Evolutionary conservation across 2,329 filamentous ascomycete genomes (phyloP).

Genomic region (Aspergillus calidoustus): DNA sequence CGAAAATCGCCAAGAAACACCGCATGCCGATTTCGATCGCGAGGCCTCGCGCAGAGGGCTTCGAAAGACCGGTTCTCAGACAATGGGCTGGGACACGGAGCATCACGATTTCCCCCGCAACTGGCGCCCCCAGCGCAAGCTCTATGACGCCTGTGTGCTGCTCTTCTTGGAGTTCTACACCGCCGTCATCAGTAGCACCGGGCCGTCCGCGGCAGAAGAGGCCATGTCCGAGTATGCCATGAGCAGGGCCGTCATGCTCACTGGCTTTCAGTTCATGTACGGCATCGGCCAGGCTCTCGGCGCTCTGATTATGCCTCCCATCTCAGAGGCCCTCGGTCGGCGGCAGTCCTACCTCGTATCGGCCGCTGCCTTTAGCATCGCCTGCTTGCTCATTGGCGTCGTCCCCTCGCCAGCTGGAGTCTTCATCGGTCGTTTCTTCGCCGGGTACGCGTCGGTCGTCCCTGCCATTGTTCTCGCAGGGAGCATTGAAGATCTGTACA

Average conservation of each 20-base stretch:
- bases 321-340: constrained; percentile 11
- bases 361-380: background rate
- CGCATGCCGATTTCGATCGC: background rate
- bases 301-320: constrained; percentile 10
- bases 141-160: constrained; percentile 8
- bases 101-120: constrained; percentile 7
- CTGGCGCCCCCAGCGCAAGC: constrained; percentile 5
- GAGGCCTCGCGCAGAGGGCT: background rate
- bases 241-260: background rate
- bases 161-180: constrained; percentile 13
- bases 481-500: constrained; percentile 15
- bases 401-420: constrained; percentile 4
- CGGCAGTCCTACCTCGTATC: constrained; percentile 8
- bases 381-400: constrained; percentile 1
- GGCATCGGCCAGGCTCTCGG: constrained; percentile 10
- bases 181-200: constrained; percentile 3
- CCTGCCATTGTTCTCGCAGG: constrained; percentile 13
- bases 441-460: constrained; percentile 8
- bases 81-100: background rate
- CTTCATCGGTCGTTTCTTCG: constrained; percentile 13
- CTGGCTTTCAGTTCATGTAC: constrained; percentile 2
- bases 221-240: constrained; percentile 10
- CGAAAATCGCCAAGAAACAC: background rate
- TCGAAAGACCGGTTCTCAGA: background rate
- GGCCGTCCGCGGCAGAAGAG: constrained; percentile 9